These are phyloP conservation scores for Xenoacremonium recifei DNA, from an alignment of 2,329 filamentous ascomycete genomes.

Conservation along the genomic window DNA sequence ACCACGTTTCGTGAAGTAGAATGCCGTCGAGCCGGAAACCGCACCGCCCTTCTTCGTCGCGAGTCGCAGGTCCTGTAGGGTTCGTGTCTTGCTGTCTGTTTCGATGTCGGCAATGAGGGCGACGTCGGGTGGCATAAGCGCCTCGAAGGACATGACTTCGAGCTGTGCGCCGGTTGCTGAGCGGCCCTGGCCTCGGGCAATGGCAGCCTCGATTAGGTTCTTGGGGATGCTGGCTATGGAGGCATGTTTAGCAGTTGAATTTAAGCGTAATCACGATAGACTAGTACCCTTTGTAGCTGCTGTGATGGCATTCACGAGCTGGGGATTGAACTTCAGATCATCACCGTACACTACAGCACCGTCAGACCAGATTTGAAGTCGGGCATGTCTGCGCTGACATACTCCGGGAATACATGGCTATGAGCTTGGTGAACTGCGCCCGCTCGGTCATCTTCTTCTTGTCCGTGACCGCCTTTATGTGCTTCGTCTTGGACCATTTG, in stretches of 20 bases:
- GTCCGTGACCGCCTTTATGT: constrained; percentile 89
- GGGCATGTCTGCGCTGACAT: constrained; percentile 24
- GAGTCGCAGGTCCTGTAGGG: constrained; percentile 69
- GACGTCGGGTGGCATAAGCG: constrained; percentile 72
- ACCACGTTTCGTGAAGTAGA: constrained; percentile 82
- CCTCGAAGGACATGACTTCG: constrained; percentile 77
- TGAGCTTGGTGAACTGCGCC: constrained; percentile 65
- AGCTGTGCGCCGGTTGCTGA: constrained; percentile 72
- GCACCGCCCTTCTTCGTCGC: constrained; percentile 72
- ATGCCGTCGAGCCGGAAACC: constrained; percentile 69
- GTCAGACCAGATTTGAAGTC: constrained; percentile 11
- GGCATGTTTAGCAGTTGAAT: constrained; percentile 1
- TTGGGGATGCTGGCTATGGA: constrained; percentile 73
- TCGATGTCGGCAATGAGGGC: constrained; percentile 83
- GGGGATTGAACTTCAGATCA: constrained; percentile 71
- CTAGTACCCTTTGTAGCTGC: constrained; percentile 72
- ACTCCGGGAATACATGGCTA: constrained; percentile 76
- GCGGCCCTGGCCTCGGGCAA: constrained; percentile 84
- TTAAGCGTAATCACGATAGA: not conserved
- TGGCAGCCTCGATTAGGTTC: constrained; percentile 76
- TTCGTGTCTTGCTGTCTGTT: constrained; percentile 76
- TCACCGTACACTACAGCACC: constrained; percentile 65
- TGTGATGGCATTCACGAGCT: constrained; percentile 69
- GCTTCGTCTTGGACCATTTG: constrained; percentile 94
- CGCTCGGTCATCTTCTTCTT: constrained; percentile 73